phyloP scores from a whole-genome alignment of 2,329 filamentous ascomycete genomes.

The Penicillium polonicum region DNA sequence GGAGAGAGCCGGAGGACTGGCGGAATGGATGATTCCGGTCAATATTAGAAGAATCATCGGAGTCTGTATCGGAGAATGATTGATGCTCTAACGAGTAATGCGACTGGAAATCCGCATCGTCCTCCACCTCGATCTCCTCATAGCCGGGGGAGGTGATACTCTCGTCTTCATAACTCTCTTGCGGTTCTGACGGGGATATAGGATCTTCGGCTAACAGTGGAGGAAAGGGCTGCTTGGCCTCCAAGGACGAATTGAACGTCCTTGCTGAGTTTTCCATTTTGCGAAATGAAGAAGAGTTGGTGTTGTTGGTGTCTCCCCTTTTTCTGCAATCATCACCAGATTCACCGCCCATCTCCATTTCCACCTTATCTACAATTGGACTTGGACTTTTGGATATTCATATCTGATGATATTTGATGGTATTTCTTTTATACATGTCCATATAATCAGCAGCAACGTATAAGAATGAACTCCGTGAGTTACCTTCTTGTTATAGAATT shows the following conservation, averaged over 20 bases:
- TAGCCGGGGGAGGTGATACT: slow-evolving; percentile 30
- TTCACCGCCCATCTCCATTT: slow-evolving; percentile 4
- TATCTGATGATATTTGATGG: not conserved
- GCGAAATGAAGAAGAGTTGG: slow-evolving; percentile 3
- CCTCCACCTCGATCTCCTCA: slow-evolving; percentile 34
- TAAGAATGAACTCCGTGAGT: not conserved
- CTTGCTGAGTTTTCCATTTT: slow-evolving; percentile 11
- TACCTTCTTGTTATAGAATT: not conserved
- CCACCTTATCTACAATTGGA: not conserved
- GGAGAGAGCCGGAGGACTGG: slow-evolving; percentile 43
- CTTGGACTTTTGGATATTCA: not conserved
- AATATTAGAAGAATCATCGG: slow-evolving; percentile 34
- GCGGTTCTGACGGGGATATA: slow-evolving; percentile 25
- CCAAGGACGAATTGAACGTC: slow-evolving; percentile 21
- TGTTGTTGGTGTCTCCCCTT: slow-evolving; percentile 6
- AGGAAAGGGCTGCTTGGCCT: slow-evolving; percentile 38
- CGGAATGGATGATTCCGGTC: slow-evolving; percentile 40
- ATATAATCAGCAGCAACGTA: not conserved
- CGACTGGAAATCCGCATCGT: slow-evolving; percentile 47
- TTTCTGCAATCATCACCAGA: slow-evolving; percentile 8
- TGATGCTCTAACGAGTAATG: slow-evolving; percentile 45
- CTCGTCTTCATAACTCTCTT: slow-evolving; percentile 27
- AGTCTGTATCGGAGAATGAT: slow-evolving; percentile 38
- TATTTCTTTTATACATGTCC: not conserved
- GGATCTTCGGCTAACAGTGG: slow-evolving; percentile 30